Conservation (phyloP, 495 filamentous ascomycete genomes). For the Podospora didyma region DNA sequence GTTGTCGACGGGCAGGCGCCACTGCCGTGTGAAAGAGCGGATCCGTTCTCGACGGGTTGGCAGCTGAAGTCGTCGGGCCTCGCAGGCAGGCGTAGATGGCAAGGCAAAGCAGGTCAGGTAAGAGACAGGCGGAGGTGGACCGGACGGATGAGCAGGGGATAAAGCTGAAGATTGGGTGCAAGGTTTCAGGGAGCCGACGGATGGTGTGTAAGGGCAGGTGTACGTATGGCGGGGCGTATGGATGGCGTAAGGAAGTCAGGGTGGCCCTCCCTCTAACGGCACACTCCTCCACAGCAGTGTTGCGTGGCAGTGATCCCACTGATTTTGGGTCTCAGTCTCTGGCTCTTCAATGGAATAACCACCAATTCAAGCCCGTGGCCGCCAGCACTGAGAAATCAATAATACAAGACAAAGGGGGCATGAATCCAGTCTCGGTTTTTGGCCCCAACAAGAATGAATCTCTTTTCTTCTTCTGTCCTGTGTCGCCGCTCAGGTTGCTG, state of each 20-base stretch:
- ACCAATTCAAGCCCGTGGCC: not conserved
- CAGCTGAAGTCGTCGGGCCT: constrained; percentile 10
- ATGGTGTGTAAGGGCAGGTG: constrained; percentile 4
- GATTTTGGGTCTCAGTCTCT: too few relatives aligned
- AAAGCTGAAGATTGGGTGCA: constrained; percentile 25
- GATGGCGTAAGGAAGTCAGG: not conserved
- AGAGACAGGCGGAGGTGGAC: constrained; percentile 12
- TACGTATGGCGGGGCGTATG: constrained; percentile 17
- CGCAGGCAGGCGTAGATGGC: constrained; percentile 8
- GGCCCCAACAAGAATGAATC: too few relatives aligned
- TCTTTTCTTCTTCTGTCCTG: not conserved
- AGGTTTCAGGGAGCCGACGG: constrained; percentile 23
- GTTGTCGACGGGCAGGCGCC: constrained; percentile 11
- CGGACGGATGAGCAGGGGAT: constrained; percentile 20
- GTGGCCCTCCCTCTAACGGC: constrained; percentile 8
- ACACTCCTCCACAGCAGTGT: constrained; percentile 20
- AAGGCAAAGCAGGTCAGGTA: constrained; percentile 8
- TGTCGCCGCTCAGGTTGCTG: not conserved
- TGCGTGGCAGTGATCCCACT: constrained; percentile 20
- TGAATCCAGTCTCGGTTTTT: too few relatives aligned
- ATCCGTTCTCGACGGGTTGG: constrained; percentile 14
- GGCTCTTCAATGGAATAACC: not conserved
- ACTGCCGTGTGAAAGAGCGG: constrained; percentile 10
- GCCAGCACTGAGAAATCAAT: not conserved
- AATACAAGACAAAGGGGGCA: too few relatives aligned